phyloP scores from a whole-genome alignment of 108 stramenopile genomes.

The Discostella stelligeroides region DNA sequence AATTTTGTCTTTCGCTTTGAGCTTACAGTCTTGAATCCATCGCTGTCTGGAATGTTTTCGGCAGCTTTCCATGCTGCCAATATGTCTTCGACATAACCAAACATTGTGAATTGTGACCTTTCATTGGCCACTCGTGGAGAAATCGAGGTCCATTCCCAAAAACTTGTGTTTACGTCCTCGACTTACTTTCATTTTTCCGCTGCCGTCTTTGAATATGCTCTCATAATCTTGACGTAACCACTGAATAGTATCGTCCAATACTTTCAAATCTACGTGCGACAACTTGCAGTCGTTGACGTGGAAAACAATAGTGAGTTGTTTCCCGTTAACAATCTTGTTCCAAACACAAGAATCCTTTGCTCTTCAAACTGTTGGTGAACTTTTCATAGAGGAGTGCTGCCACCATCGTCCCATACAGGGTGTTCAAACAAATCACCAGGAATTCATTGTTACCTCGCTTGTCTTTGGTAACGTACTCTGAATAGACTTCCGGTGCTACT shows the following conservation, averaged over 20 bases:
- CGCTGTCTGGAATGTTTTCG: no score
- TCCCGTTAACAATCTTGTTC: slow-evolving; percentile 38
- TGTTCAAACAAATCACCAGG: neutral
- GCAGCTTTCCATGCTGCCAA: no score
- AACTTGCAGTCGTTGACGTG: neutral
- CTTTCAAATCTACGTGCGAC: neutral
- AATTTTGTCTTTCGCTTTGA: slow-evolving; percentile 1
- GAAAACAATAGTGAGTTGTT: slow-evolving; percentile 35
- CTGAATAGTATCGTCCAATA: neutral
- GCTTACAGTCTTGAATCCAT: no score
- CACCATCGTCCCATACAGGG: neutral
- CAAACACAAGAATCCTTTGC: slow-evolving; percentile 51
- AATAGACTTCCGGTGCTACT: slow-evolving; percentile 5
- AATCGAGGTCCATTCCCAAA: slow-evolving; percentile 5
- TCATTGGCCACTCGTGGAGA: neutral
- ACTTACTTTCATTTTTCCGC: slow-evolving; percentile 10
- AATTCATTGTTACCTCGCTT: slow-evolving; percentile 6
- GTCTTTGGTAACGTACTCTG: neutral
- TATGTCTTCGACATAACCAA: slow-evolving; percentile 1
- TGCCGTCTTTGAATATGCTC: neutral
- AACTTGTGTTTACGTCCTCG: neutral
- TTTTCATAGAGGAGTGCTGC: slow-evolving; percentile 3
- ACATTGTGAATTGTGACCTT: slow-evolving; percentile 5
- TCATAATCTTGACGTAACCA: neutral
- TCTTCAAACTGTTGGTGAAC: slow-evolving; percentile 16